Evolutionary conservation across 2,329 filamentous ascomycete species (phyloP).

Genomic region (Aspergillus glaucus): DNA sequence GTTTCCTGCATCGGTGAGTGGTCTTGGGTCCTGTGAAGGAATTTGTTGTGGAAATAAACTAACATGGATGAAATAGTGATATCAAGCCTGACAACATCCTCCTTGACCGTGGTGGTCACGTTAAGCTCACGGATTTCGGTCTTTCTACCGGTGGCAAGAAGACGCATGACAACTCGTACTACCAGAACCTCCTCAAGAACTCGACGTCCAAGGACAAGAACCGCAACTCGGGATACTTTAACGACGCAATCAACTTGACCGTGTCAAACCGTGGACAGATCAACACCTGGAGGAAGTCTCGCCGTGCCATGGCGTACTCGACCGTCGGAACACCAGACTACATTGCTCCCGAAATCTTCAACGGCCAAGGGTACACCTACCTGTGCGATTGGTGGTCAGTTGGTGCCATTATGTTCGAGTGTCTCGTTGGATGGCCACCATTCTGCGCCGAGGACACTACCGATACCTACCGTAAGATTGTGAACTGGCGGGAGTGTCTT

Average conservation of each 20-base stretch:
- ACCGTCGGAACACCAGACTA: constrained; percentile 98
- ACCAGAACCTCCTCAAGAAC: constrained; percentile 88
- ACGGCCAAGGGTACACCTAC: constrained; percentile 89
- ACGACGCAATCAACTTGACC: constrained; percentile 92
- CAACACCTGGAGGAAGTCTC: constrained; percentile 96
- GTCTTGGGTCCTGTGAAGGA: not conserved
- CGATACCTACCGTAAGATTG: constrained; percentile 98
- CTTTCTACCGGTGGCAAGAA: constrained; percentile 97
- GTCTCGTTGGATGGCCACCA: constrained; percentile 94
- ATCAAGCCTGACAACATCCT: constrained; percentile 99
- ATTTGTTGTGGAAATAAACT: constrained; percentile 15
- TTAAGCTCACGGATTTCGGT: constrained; percentile 97
- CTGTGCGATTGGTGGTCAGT: constrained; percentile 99
- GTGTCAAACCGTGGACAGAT: constrained; percentile 97
- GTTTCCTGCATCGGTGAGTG: constrained; percentile 91
- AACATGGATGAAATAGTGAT: constrained; percentile 54
- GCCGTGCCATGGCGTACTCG: constrained; percentile 93
- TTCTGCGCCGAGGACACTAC: constrained; percentile 98
- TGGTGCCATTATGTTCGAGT: constrained; percentile 99
- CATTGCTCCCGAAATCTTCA: constrained; percentile 97
- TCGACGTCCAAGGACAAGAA: constrained; percentile 66
- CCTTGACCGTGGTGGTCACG: constrained; percentile 88
- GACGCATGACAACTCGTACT: constrained; percentile 96
- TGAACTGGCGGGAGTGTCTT: constrained; percentile 92
- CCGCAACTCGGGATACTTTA: constrained; percentile 84